Evolutionary conservation across 768 basidiomycete species (phyloP), one percentile per base, ranked within the genome.

Genomic region (Lyophyllum shimeji): DNA sequence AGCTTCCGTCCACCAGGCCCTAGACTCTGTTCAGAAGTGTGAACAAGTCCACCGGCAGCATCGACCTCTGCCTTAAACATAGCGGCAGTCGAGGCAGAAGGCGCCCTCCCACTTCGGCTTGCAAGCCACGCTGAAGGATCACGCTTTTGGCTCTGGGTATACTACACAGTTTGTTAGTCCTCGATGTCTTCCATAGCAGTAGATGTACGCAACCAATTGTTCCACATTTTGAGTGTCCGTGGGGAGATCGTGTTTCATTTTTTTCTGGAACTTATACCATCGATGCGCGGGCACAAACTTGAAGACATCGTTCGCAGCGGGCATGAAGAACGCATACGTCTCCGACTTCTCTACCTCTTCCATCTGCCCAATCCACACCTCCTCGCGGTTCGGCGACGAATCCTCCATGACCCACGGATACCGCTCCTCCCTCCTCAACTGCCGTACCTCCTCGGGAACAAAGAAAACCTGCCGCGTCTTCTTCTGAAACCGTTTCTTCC

Each of bases 361-460:
- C 75, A 95, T 78, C 68, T 87, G 82, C 7, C 88, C 93, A 37
- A 84, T 77, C 93, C 93, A 95, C 13, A 83, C 69, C 71, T 95
- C 90, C 54, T 78, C 74, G 49, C 83, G 79, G 34, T 70, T 68
- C 31, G 74, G 75, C 18, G 78, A 77, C 34, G 79, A 82, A 67
- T 93, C 92, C 74, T 95, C 93, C 75, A 95, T 83, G 37, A 95
- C 88, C 93, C 93, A 95, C 2, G 93, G 93, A 70, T 90, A 90
- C 60, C 90, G 76, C 72, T 95, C 93, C 73, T 95, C 93, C 65
- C 81, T 82, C 69, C 89, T 78, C 63, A 95, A 76, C 71, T 91
- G 87, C 61, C 92, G 76, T 49, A 83, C 78, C 37, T 86, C 86
- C 53, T 94, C 91, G 0, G 89, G 84, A 1, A 93, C 87, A 58